Evolutionary conservation across 2,329 filamentous ascomycete species (phyloP).

Genomic region (Fusarium annulatum): DNA sequence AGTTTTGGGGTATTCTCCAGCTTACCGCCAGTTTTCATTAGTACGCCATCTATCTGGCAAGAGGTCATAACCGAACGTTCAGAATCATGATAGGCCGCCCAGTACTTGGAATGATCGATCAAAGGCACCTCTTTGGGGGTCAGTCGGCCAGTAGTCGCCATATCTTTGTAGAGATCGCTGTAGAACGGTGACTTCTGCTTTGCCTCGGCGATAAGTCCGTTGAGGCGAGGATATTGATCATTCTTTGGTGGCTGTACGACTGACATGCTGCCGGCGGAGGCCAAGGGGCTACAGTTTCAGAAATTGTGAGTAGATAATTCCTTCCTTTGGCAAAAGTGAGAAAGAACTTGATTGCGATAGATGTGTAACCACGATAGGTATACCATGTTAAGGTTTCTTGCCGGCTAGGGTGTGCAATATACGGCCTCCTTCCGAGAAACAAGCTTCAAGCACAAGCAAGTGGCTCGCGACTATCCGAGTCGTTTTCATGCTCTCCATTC

Average conservation of each 20-base stretch:
- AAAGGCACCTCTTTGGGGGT: background rate
- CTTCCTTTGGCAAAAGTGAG: rapidly evolving
- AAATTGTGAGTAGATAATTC: rapidly evolving
- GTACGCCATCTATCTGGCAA: background rate
- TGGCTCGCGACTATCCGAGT: background rate
- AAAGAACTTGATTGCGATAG: too few species aligned
- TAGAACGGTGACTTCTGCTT: background rate
- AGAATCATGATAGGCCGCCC: background rate
- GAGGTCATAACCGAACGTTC: background rate
- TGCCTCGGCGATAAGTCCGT: background rate
- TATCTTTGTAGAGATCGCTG: background rate
- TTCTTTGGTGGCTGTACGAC: background rate
- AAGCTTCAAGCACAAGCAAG: background rate
- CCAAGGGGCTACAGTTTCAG: rapidly evolving
- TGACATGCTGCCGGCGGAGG: background rate
- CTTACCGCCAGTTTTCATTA: background rate
- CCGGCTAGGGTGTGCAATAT: too few species aligned
- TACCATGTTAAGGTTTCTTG: too few species aligned
- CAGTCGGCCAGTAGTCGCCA: background rate
- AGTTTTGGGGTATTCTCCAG: rapidly evolving
- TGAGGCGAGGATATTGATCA: background rate
- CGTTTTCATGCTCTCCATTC: background rate
- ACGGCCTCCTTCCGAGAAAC: too few species aligned
- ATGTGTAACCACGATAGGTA: too few species aligned
- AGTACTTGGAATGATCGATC: background rate